These are phyloP conservation scores for Clonostachys rhizophaga DNA, from an alignment of 2,329 filamentous ascomycete species.

Conservation along the genomic window DNA sequence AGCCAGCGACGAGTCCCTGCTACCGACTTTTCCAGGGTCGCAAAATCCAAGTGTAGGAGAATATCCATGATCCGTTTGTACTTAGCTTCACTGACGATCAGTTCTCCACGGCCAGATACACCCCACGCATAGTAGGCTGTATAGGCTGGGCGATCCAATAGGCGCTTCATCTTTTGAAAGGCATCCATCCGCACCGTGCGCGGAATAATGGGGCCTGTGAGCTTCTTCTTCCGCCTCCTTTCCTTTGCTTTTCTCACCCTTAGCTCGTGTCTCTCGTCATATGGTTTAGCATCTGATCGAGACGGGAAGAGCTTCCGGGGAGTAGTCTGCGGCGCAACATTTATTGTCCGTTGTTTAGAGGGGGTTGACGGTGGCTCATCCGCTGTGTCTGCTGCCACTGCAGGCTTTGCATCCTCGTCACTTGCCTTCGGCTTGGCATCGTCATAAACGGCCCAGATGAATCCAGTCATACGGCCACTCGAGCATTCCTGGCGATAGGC, in stretches of 20 bases:
- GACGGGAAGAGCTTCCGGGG: slow-evolving; percentile 22
- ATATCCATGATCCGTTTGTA: slow-evolving; percentile 68
- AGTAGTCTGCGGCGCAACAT: slow-evolving; percentile 20
- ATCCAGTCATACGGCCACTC: slow-evolving; percentile 85
- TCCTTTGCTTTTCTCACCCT: slow-evolving; percentile 23
- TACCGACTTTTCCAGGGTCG: slow-evolving; percentile 55
- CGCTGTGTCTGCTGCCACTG: not conserved
- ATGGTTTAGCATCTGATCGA: not conserved
- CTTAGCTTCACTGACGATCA: slow-evolving; percentile 56
- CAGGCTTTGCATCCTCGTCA: slow-evolving; percentile 4
- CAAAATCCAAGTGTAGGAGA: slow-evolving; percentile 70
- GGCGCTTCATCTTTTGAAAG: slow-evolving; percentile 1
- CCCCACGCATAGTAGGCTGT: slow-evolving; percentile 67
- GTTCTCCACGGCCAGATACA: slow-evolving; percentile 52
- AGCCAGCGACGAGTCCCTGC: slow-evolving; percentile 68
- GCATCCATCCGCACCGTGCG: slow-evolving; percentile 29
- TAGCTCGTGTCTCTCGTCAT: slow-evolving; percentile 3
- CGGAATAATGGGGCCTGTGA: slow-evolving; percentile 56
- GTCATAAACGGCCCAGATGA: slow-evolving; percentile 88
- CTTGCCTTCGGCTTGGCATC: slow-evolving; percentile 22
- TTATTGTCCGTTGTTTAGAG: slow-evolving; percentile 3
- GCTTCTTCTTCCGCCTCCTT: slow-evolving; percentile 27
- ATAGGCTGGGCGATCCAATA: slow-evolving; percentile 39
- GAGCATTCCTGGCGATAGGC: slow-evolving; percentile 94
- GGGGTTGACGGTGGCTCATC: not conserved